Evolutionary conservation across 805 yeast species (phyloP).

Genomic region (Candida multigemmis): DNA sequence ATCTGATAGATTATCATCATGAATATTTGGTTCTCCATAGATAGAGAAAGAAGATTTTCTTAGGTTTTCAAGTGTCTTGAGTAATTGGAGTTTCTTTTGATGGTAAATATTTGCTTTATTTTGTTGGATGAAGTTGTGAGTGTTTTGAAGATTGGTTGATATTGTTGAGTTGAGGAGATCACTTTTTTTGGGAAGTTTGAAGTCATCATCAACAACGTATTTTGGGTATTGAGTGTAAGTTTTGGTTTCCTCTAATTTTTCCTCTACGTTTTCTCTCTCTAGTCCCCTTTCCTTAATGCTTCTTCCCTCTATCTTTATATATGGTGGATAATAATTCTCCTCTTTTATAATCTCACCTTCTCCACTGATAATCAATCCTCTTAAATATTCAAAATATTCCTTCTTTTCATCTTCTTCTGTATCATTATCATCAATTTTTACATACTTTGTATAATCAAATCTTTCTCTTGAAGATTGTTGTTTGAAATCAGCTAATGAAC

Average conservation of each 20-base stretch:
- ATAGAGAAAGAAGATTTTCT: conserved; percentile 14
- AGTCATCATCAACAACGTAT: neutral
- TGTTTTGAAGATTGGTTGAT: conserved; percentile 1
- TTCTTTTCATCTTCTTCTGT: conserved; percentile 5
- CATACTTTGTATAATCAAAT: conserved; percentile 6
- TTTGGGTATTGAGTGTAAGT: no score
- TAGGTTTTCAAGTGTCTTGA: conserved; percentile 15
- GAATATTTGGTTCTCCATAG: conserved; percentile 8
- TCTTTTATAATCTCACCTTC: conserved; percentile 2
- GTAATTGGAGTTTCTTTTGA: conserved; percentile 12
- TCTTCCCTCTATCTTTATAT: neutral
- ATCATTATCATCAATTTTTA: conserved; percentile 3
- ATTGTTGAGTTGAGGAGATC: conserved; percentile 1
- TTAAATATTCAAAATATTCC: no score
- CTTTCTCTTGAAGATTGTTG: conserved; percentile 24
- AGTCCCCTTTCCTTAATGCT: neutral
- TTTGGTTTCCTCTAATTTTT: neutral
- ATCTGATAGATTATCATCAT: conserved; percentile 19
- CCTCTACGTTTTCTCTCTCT: neutral
- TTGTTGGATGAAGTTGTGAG: conserved; percentile 1
- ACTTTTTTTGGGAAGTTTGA: neutral
- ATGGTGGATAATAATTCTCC: conserved; percentile 1
- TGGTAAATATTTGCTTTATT: conserved; percentile 12
- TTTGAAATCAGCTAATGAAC: conserved; percentile 28
- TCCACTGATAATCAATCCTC: conserved; percentile 2